These are phyloP conservation scores for Fusarium dimerum DNA, from an alignment of 2,329 filamentous ascomycete genomes.

Conservation along the genomic window DNA sequence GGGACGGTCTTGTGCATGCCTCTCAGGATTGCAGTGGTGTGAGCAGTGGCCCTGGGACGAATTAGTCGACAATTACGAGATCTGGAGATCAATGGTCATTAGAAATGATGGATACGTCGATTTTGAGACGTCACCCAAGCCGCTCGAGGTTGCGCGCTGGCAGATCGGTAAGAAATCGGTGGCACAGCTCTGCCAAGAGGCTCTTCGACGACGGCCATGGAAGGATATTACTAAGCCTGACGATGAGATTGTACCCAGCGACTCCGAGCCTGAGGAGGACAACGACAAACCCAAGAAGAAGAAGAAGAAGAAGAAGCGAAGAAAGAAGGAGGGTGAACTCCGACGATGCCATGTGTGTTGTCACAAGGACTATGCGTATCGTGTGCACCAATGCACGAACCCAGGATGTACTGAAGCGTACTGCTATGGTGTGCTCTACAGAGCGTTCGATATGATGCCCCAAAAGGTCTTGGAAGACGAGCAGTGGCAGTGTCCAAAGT, in stretches of 20 bases:
- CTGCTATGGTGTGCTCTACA: conserved; percentile 90
- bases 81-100: conserved; percentile 79
- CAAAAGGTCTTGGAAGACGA: conserved; percentile 77
- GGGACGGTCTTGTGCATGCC: conserved; percentile 88
- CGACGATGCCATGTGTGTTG: conserved; percentile 80
- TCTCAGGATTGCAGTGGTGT: conserved; percentile 84
- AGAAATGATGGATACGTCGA: conserved; percentile 69
- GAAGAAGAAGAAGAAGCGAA: conserved; percentile 55
- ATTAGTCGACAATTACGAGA: conserved; percentile 75
- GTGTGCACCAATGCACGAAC: conserved; percentile 76
- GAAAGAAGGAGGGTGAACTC: conserved; percentile 55
- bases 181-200: conserved; percentile 92
- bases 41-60: conserved; percentile 90
- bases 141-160: conserved; percentile 69
- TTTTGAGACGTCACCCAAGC: conserved; percentile 65
- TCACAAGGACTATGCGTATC: conserved; percentile 79
- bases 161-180: conserved; percentile 73
- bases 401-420: conserved; percentile 72
- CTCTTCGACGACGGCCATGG: conserved; percentile 77
- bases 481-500: conserved; percentile 88
- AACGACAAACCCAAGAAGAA: conserved; percentile 64
- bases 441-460: conserved; percentile 89
- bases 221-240: conserved; percentile 72
- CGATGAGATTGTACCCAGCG: conserved; percentile 46
- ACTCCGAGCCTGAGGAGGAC: conserved; percentile 57